Percentiles rank a stretch among this genome's conserved stretches.
Evolutionary conservation across 768 basidiomycete genomes (phyloP).

Genomic region (Pulveroboletus sp.): DNA sequence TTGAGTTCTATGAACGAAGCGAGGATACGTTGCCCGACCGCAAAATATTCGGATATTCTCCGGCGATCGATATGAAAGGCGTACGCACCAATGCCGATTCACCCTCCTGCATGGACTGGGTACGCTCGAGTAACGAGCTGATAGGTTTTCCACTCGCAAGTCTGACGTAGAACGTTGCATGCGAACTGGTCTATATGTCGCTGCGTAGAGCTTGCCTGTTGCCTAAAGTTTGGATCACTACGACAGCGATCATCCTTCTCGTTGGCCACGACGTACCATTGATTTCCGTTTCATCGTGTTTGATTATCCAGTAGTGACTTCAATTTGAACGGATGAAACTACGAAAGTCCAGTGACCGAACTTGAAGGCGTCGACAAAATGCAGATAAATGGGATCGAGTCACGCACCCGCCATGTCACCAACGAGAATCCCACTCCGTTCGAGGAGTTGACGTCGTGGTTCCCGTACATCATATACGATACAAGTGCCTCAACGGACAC

Average conservation of each 20-base stretch:
- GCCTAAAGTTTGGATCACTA: conserved; percentile 6
- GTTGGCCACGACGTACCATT: background rate
- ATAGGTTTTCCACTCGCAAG: conserved; percentile 49
- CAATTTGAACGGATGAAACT: too few relatives aligned
- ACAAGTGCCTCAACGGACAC: conserved; percentile 33
- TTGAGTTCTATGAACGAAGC: conserved; percentile 51
- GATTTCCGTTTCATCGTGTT: conserved; percentile 16
- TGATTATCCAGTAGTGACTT: conserved; percentile 25
- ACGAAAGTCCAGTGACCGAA: conserved; percentile 1
- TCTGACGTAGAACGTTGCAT: conserved; percentile 15
- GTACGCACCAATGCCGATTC: conserved; percentile 8
- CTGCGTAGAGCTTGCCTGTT: conserved; percentile 17
- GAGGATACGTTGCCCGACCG: conserved; percentile 37
- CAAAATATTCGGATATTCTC: background rate
- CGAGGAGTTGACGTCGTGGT: conserved; percentile 10
- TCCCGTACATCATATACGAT: conserved; percentile 35
- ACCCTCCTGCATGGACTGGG: background rate
- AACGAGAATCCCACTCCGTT: conserved; percentile 18
- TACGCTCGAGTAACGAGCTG: conserved; percentile 47
- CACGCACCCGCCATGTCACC: conserved; percentile 9
- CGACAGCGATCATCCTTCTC: background rate
- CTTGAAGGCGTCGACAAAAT: background rate
- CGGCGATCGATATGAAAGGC: background rate
- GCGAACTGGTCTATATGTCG: background rate
- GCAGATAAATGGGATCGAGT: background rate